Evolutionary conservation across 2,329 filamentous ascomycete species (phyloP).

Genomic region (Alternaria novae-zelandiae): DNA sequence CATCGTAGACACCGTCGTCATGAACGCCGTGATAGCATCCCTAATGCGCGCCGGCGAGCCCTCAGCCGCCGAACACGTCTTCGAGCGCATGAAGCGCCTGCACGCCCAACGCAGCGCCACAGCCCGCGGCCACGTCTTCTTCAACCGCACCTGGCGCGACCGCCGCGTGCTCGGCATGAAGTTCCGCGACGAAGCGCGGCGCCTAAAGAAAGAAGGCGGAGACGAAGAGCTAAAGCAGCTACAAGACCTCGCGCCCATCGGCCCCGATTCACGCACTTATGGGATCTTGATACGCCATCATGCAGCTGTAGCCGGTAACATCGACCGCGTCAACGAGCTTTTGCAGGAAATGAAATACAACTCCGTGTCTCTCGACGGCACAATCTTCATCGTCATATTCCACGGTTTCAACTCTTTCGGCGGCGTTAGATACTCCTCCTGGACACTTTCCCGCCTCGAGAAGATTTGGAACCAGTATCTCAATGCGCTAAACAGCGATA

Average conservation of each 20-base stretch:
- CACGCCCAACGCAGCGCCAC: constrained; percentile 49
- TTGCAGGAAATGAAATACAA: constrained; percentile 79
- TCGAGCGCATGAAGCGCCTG: constrained; percentile 79
- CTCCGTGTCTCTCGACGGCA: constrained; percentile 71
- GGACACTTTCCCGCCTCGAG: constrained; percentile 74
- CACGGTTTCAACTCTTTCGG: constrained; percentile 82
- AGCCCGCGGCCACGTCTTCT: constrained; percentile 35
- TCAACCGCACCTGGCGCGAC: constrained; percentile 51
- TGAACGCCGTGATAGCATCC: constrained; percentile 85
- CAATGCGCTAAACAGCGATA: constrained; percentile 18
- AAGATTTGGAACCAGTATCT: constrained; percentile 39
- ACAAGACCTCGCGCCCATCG: constrained; percentile 70
- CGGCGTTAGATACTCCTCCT: constrained; percentile 67
- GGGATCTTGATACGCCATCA: constrained; percentile 79
- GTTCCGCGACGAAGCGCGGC: constrained; percentile 54
- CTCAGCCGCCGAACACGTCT: constrained; percentile 77
- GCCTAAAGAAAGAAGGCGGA: constrained; percentile 52
- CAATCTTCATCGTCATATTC: constrained; percentile 81
- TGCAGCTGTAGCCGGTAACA: constrained; percentile 70
- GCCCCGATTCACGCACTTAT: constrained; percentile 80
- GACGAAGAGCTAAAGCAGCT: constrained; percentile 64
- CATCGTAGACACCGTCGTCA: constrained; percentile 82
- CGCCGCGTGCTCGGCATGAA: constrained; percentile 54
- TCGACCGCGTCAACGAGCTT: constrained; percentile 72
- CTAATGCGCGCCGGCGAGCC: constrained; percentile 79